Base-by-base conservation (phyloP, 352 stramenopile genomes). In the Phytophthora hibernalis region DNA sequence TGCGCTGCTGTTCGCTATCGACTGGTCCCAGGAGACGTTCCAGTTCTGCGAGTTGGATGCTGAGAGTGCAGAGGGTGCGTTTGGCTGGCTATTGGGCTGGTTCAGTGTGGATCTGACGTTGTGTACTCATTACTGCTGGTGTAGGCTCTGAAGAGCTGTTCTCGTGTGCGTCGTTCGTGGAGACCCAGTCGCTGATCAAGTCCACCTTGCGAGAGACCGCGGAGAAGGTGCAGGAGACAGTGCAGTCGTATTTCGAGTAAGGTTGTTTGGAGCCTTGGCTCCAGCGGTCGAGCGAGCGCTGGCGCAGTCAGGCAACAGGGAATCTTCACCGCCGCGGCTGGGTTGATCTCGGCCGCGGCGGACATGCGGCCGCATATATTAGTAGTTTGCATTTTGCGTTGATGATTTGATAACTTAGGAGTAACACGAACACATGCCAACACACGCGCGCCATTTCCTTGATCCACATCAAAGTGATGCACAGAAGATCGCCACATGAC, bases 1-100 rank as follows among this genome's bases (percentile, higher is more conserved):
- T 30, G 68, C 70, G 9, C 44, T 85, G n/a, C 73, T 91, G n/a
- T 76, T 87, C 35, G 72, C 57, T 38, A 59, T 85, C 47, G 76
- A 87, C 45, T 70, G 77, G 61, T 74, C 79, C 22, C 79, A 87
- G 51, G 57, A 83, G 52, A 79, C 70, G 22, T 80, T 79, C 60
- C 63, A 79, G 42, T 83, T 87, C 18, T 87, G 79, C 50, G 52
- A 75, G 21, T 49, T 80, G 37, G 72, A 85, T 49, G 50, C 61
- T 2, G 43, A 79, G 35, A 56, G 37, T 53, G 62, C 30, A 56
- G 62, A 80, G 42, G 72, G 77, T 85, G 75, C 68, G 76, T 72
- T 63, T 47, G 30, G n/a, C 40, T 54, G 37, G 18, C 20, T 66
- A 31, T 12, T 54, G 16, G 1, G 30, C 2, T 18, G 24, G 26